A percentile compares a stretch with the other conserved stretches of the same genome.
These are phyloP conservation scores for Conticribra weissflogii DNA, from an alignment of 108 stramenopile genomes.

Conservation along the genomic window DNA sequence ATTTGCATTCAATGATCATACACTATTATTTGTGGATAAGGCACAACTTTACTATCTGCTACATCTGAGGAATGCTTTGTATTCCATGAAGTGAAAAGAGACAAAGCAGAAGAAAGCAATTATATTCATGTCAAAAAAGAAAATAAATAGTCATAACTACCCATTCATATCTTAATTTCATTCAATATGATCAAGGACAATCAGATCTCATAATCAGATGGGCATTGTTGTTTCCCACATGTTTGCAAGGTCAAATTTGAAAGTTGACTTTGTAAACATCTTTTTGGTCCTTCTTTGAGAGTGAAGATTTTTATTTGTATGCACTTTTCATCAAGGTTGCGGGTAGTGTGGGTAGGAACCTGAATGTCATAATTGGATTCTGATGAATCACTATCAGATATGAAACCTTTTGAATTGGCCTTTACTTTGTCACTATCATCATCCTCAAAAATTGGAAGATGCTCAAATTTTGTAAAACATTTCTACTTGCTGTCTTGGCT, in stretches of 20 bases:
- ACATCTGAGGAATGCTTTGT: no score
- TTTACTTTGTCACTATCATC: constrained; percentile 1
- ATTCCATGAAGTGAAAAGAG: no score
- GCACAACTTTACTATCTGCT: no score
- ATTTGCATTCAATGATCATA: no score
- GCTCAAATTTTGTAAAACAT: constrained; percentile 23
- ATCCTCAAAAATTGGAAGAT: constrained; percentile 7
- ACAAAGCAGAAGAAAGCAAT: no score
- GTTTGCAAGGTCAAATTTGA: constrained; percentile 21
- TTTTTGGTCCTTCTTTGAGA: constrained; percentile 31
- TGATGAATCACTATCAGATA: constrained; percentile 10
- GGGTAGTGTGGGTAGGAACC: constrained; percentile 19
- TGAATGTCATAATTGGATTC: constrained; percentile 24
- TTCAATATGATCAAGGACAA: no score
- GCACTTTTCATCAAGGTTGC: constrained; percentile 30
- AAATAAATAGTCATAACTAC: no score
- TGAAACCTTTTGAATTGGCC: neutral
- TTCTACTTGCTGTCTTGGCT: constrained; percentile 23
- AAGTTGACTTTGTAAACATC: constrained; percentile 6
- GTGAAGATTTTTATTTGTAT: constrained; percentile 32
- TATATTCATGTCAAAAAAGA: no score
- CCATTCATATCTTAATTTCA: no score
- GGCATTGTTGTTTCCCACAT: no score
- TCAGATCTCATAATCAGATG: no score
- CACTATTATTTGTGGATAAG: no score